phyloP scores from a whole-genome alignment of 2,329 filamentous ascomycete species.

The Trichoderma pleuroti region DNA sequence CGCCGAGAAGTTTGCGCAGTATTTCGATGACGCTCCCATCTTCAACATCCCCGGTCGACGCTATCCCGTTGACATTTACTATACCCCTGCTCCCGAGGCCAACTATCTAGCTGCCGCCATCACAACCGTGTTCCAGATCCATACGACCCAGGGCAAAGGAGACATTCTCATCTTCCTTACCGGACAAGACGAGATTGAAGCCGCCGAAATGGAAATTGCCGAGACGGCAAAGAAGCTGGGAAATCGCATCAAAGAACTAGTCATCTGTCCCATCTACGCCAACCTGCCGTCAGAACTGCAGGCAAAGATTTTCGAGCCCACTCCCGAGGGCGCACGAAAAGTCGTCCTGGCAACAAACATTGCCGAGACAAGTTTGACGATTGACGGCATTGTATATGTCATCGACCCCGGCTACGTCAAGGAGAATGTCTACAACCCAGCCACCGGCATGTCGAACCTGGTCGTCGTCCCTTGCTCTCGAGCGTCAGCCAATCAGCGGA shows the following conservation, averaged over 20 bases:
- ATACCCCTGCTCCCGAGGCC: conserved; percentile 84
- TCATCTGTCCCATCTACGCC: conserved; percentile 91
- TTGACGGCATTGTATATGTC: conserved; percentile 93
- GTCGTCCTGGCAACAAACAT: conserved; percentile 96
- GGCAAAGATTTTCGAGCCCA: conserved; percentile 90
- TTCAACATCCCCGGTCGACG: conserved; percentile 90
- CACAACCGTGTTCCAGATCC: conserved; percentile 92
- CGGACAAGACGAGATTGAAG: conserved; percentile 93
- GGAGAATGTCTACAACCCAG: conserved; percentile 88
- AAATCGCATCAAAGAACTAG: conserved; percentile 76
- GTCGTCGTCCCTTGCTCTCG: conserved; percentile 88
- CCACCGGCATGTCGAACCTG: conserved; percentile 87
- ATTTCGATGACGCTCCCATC: conserved; percentile 89
- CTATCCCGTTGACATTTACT: conserved; percentile 88
- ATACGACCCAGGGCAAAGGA: conserved; percentile 77
- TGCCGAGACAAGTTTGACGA: conserved; percentile 91
- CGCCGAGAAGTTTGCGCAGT: conserved; percentile 84
- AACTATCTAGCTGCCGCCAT: conserved; percentile 91
- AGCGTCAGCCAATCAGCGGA: conserved; percentile 88
- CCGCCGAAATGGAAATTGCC: conserved; percentile 75
- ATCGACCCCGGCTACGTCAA: conserved; percentile 96
- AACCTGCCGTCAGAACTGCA: conserved; percentile 89
- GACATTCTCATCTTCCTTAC: conserved; percentile 95
- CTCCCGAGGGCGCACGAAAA: conserved; percentile 79
- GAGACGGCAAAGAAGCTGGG: conserved; percentile 87